Percentiles rank a stretch among this genome's conserved stretches.
Evolutionary conservation across 2,329 filamentous ascomycete genomes (phyloP).

Genomic region (Cladosporium colombiae): DNA sequence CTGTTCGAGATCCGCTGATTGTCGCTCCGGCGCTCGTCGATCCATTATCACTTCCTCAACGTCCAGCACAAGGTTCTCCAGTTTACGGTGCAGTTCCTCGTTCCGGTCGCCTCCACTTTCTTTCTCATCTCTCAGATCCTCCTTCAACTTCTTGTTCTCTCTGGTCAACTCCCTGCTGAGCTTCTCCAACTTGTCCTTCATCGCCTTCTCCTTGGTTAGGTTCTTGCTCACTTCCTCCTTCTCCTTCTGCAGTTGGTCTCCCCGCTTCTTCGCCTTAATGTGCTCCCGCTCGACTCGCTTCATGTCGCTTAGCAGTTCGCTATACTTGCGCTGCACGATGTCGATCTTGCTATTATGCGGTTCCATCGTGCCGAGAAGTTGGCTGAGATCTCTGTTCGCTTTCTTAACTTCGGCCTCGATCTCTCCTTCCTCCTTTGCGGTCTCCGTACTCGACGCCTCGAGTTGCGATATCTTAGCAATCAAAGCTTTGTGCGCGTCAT

Average conservation of each 20-base stretch:
- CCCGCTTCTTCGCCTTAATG: slow-evolving; percentile 91
- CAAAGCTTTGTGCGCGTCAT: slow-evolving; percentile 87
- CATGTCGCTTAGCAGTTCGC: slow-evolving; percentile 90
- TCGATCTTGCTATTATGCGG: slow-evolving; percentile 90
- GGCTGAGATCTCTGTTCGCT: slow-evolving; percentile 85
- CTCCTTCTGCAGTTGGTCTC: slow-evolving; percentile 93
- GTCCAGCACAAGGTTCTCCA: slow-evolving; percentile 76
- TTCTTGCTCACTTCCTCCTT: slow-evolving; percentile 88
- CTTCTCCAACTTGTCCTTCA: slow-evolving; percentile 97
- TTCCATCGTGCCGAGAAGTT: slow-evolving; percentile 83
- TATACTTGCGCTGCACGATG: slow-evolving; percentile 84
- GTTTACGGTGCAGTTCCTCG: slow-evolving; percentile 79
- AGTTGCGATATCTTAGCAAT: slow-evolving; percentile 93
- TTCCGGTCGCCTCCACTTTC: slow-evolving; percentile 82
- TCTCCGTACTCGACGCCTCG: slow-evolving; percentile 87
- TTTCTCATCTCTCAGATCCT: slow-evolving; percentile 82
- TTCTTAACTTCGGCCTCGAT: slow-evolving; percentile 95
- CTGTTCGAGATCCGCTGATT: slow-evolving; percentile 82
- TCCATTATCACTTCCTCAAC: slow-evolving; percentile 87
- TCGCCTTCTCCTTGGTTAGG: slow-evolving; percentile 81
- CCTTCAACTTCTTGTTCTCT: slow-evolving; percentile 98
- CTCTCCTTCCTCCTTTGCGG: slow-evolving; percentile 93
- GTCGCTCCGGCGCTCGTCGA: slow-evolving; percentile 76
- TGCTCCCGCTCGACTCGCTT: slow-evolving; percentile 93
- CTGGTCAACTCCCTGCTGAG: slow-evolving; percentile 90